Evolutionary conservation across 1,139 yeast genomes (phyloP).

Genomic region (Suhomyces wounanorum): DNA sequence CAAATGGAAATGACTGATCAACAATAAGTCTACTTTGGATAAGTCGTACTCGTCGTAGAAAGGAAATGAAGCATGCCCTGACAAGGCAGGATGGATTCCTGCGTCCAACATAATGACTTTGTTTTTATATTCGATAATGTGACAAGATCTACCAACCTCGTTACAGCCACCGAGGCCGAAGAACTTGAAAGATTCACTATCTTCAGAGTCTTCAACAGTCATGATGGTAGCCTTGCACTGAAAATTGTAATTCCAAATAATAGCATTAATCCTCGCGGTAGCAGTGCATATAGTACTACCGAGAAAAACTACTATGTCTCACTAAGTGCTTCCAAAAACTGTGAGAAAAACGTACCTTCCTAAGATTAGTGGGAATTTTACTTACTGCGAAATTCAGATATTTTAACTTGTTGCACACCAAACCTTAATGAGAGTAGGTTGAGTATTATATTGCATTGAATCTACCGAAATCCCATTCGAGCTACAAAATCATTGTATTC

Average conservation of each 20-base stretch:
- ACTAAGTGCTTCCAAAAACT: neutral
- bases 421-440: too few relatives aligned
- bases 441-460: too few relatives aligned
- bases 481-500: too few relatives aligned
- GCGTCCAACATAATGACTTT: constrained; percentile 98
- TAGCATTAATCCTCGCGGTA: neutral
- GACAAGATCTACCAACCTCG: constrained; percentile 97
- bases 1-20: constrained; percentile 92
- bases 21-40: constrained; percentile 78
- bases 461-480: too few relatives aligned
- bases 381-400: neutral
- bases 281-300: neutral
- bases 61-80: constrained; percentile 89
- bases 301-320: too few relatives aligned
- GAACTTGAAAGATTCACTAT: constrained; percentile 60
- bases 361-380: neutral
- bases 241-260: neutral
- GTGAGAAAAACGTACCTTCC: neutral
- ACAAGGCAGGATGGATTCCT: constrained; percentile 94
- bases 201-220: constrained; percentile 20
- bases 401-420: too few relatives aligned
- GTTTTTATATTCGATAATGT: constrained; percentile 86
- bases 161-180: constrained; percentile 99
- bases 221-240: neutral
- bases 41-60: constrained; percentile 94